These are phyloP conservation scores for Colletotrichum sp. DNA, from an alignment of 2,329 filamentous ascomycete genomes.

Conservation along the genomic window DNA sequence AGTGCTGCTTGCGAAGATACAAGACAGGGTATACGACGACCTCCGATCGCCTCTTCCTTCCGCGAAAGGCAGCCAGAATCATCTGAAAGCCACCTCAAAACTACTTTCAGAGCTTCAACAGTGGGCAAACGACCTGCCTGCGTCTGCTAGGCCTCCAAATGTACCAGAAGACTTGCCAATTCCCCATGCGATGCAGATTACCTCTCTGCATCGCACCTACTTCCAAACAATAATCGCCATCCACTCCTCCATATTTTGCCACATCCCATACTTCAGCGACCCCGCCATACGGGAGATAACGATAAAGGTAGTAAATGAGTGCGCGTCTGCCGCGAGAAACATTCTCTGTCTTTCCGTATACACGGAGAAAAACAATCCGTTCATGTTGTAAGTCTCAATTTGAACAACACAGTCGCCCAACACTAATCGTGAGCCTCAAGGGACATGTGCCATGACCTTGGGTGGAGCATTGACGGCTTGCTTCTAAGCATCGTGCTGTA, in stretches of 20 bases:
- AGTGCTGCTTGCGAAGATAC: not conserved
- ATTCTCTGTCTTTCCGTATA: not conserved
- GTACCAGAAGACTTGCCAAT: not conserved
- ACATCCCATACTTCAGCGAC: not conserved
- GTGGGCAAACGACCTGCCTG: not conserved
- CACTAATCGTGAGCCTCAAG: not conserved
- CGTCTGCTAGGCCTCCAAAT: not conserved
- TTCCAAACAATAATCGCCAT: not conserved
- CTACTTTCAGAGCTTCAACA: not conserved
- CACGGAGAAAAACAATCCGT: not conserved
- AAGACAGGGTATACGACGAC: rapidly evolving
- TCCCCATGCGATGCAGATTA: rapidly evolving
- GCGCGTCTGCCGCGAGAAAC: not conserved
- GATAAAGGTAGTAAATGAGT: not conserved
- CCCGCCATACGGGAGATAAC: not conserved
- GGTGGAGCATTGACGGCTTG: not conserved
- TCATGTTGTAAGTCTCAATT: not conserved
- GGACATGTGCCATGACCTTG: not conserved
- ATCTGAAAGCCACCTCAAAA: not conserved
- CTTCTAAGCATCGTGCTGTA: not conserved
- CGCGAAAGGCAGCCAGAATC: rapidly evolving
- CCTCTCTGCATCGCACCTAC: not conserved
- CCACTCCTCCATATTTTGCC: not conserved
- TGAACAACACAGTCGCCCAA: no score
- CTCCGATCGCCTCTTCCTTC: not conserved